Percentiles rank a stretch among this genome's conserved stretches.
Evolutionary conservation across 2,329 filamentous ascomycete species (phyloP).

Genomic region (Aspergillus piperis): DNA sequence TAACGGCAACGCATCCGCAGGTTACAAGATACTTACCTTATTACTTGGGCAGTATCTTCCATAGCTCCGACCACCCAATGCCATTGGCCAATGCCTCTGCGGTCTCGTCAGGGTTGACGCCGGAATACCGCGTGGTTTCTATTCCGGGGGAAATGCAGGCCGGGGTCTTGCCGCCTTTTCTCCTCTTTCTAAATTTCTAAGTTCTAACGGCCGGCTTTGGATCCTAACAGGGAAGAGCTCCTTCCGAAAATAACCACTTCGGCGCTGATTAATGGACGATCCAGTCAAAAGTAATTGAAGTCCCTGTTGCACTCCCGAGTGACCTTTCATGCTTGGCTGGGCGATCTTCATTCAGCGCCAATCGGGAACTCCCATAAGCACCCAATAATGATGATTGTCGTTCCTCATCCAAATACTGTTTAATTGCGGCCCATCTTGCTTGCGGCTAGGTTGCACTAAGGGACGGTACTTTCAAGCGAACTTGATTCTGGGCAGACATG

Average conservation of each 20-base stretch:
- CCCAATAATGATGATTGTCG: constrained; percentile 2
- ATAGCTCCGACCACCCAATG: background rate
- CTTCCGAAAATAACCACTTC: background rate
- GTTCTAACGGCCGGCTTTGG: constrained; percentile 1
- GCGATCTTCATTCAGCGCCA: background rate
- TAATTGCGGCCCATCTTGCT: background rate
- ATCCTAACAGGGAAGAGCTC: background rate
- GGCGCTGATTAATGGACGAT: background rate
- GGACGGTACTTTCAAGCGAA: background rate
- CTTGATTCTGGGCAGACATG: background rate
- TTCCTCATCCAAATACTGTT: background rate
- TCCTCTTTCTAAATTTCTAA: background rate
- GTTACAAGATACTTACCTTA: too few species aligned
- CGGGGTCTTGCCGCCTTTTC: background rate
- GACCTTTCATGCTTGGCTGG: background rate
- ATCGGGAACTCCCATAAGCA: background rate
- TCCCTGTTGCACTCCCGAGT: constrained; percentile 1
- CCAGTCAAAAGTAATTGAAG: background rate
- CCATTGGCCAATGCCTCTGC: background rate
- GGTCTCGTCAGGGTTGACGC: background rate
- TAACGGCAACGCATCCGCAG: background rate
- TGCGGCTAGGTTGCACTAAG: background rate
- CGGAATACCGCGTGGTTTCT: constrained; percentile 4
- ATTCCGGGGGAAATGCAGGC: background rate
- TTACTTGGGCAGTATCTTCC: background rate